A percentile compares a stretch with the other conserved stretches of the same genome.
These are phyloP conservation scores for Teratosphaeria epicoccoides DNA, from an alignment of 2,329 filamentous ascomycete species.

Conservation along the genomic window DNA sequence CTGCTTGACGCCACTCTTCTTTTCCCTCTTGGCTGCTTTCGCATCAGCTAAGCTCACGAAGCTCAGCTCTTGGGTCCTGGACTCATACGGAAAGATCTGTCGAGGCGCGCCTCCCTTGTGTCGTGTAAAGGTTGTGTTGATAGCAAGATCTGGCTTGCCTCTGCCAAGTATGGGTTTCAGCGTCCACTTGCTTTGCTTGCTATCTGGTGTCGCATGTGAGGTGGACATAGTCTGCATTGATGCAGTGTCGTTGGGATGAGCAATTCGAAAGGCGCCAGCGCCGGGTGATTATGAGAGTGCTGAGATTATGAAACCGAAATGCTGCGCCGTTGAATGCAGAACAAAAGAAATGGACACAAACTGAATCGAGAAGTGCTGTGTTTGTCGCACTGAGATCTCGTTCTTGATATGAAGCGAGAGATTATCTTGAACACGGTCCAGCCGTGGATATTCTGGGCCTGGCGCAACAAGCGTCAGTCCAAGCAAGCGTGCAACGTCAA, in stretches of 20 bases:
- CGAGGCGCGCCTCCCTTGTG: slow-evolving; percentile 36
- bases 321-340: neutral
- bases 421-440: neutral
- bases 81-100: slow-evolving; percentile 31
- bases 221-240: neutral
- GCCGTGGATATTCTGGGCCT: neutral
- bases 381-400: neutral
- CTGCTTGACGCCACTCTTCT: slow-evolving; percentile 17
- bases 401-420: neutral
- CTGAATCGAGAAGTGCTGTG: neutral
- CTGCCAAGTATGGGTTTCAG: slow-evolving; percentile 2
- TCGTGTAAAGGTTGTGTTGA: slow-evolving; percentile 58
- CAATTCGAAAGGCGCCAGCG: neutral
- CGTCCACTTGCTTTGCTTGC: neutral
- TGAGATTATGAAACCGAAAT: neutral
- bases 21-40: slow-evolving; percentile 12
- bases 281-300: neutral
- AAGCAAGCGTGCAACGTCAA: neutral
- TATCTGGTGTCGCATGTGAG: neutral
- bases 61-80: slow-evolving; percentile 16
- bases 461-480: neutral
- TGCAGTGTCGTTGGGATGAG: neutral
- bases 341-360: slow-evolving; percentile 1
- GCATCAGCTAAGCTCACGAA: slow-evolving; percentile 16
- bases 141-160: slow-evolving; percentile 12